These are phyloP conservation scores for Penicillium mononematosum DNA, from an alignment of 495 filamentous ascomycete species.

Conservation along the genomic window DNA sequence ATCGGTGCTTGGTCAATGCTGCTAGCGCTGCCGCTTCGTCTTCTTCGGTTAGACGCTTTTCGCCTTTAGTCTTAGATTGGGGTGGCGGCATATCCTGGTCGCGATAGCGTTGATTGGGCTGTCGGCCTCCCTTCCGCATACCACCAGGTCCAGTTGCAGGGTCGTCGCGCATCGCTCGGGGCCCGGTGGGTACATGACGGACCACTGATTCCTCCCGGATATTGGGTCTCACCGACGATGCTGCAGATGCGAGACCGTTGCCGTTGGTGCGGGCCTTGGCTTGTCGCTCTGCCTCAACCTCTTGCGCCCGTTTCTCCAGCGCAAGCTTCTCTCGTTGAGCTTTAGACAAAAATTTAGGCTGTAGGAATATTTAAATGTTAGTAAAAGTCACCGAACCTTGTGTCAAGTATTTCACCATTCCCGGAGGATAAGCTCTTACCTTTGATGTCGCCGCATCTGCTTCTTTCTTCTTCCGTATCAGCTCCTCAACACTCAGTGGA, in stretches of 20 bases:
- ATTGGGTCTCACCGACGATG: constrained; percentile 9
- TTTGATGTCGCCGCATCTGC: constrained; percentile 75
- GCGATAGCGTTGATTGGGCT: constrained; percentile 49
- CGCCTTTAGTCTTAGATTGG: constrained; percentile 45
- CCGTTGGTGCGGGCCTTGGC: constrained; percentile 36
- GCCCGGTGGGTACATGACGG: constrained; percentile 66
- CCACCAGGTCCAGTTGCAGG: constrained; percentile 53
- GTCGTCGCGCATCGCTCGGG: constrained; percentile 67
- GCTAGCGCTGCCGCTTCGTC: constrained; percentile 69
- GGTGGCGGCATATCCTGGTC: constrained; percentile 58
- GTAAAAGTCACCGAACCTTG: constrained; percentile 1
- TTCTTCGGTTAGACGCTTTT: constrained; percentile 57
- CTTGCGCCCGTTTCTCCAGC: constrained; percentile 79
- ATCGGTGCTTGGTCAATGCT: constrained; percentile 73
- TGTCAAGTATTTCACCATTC: not conserved
- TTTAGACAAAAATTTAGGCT: constrained; percentile 93
- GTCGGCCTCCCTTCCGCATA: constrained; percentile 46
- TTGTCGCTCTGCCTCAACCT: constrained; percentile 68
- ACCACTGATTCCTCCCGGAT: constrained; percentile 6
- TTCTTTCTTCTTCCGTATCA: constrained; percentile 74
- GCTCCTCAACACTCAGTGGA: constrained; percentile 74
- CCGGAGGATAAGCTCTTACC: constrained; percentile 43
- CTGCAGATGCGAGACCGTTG: constrained; percentile 20
- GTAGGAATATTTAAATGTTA: constrained; percentile 22
- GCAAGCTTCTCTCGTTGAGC: constrained; percentile 83